Evolutionary conservation across 2,329 filamentous ascomycete species (phyloP).

Genomic region (Coniella lustricola): DNA sequence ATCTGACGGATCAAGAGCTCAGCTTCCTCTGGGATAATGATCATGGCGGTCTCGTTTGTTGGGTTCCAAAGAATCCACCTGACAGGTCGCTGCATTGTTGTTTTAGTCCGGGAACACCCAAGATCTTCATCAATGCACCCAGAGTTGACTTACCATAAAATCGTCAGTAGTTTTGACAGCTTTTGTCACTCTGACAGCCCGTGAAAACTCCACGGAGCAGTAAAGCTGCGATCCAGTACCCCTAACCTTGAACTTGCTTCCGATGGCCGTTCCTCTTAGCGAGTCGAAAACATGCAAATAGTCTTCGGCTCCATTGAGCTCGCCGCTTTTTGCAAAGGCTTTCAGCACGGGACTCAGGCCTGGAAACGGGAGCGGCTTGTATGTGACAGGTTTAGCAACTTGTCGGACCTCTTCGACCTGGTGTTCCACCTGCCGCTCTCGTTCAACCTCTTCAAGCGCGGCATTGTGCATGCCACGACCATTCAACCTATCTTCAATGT

Average conservation of each 20-base stretch:
- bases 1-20: conserved; percentile 45
- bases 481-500: conserved; percentile 23
- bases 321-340: conserved; percentile 38
- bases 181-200: conserved; percentile 31
- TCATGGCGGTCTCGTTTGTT: conserved; percentile 38
- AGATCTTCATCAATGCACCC: neutral
- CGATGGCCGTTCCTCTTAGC: conserved; percentile 29
- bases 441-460: conserved; percentile 52
- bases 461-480: conserved; percentile 40
- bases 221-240: conserved; percentile 23
- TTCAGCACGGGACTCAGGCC: conserved; percentile 41
- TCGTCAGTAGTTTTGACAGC: conserved; percentile 25
- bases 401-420: conserved; percentile 52
- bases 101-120: neutral
- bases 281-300: conserved; percentile 36
- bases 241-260: conserved; percentile 26
- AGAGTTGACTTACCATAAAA: conserved; percentile 26
- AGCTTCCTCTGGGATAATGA: conserved; percentile 58
- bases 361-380: conserved; percentile 32
- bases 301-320: conserved; percentile 28
- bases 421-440: conserved; percentile 52
- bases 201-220: conserved; percentile 39
- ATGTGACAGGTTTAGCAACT: conserved; percentile 38
- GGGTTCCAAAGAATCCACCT: conserved; percentile 56
- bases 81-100: conserved; percentile 37